phyloP scores from a whole-genome alignment of 169 alveolate species.

The Plasmodium sp. region DNA sequence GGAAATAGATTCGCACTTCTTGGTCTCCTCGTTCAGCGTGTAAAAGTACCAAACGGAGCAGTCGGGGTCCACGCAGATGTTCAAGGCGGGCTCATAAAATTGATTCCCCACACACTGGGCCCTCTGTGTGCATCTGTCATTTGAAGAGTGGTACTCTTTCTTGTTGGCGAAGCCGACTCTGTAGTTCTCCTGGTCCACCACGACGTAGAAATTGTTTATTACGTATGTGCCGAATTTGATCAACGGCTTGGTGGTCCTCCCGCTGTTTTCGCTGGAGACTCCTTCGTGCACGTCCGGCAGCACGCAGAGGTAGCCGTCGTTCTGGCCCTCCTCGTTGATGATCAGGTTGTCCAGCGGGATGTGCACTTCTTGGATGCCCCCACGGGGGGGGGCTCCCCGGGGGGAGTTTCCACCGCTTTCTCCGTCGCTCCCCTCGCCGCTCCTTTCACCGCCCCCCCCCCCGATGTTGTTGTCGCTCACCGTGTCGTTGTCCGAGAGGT shows the following conservation, averaged over 20 bases:
- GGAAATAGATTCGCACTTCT: conserved; percentile 50
- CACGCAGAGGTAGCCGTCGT: conserved; percentile 73
- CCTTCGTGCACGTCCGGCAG: conserved; percentile 78
- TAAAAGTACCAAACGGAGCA: conserved; percentile 84
- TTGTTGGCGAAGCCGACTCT: conserved; percentile 79
- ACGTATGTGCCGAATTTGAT: conserved; percentile 84
- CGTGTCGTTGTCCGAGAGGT: conserved; percentile 55
- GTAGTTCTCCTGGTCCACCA: conserved; percentile 79
- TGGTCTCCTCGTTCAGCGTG: conserved; percentile 75
- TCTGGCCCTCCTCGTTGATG: conserved; percentile 28
- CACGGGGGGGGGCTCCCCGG: too few species aligned
- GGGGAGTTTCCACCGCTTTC: too few species aligned
- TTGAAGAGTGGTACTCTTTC: conserved; percentile 38
- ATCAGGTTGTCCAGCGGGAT: conserved; percentile 77
- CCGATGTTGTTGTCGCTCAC: conserved; percentile 74
- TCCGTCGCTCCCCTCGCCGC: too few species aligned
- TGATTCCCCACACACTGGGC: conserved; percentile 82
- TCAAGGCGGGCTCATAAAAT: conserved; percentile 80
- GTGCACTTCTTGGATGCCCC: conserved; percentile 15
- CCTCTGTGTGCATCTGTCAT: conserved; percentile 74
- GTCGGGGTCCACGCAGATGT: conserved; percentile 81
- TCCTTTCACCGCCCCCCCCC: not conserved
- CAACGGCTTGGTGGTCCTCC: conserved; percentile 79
- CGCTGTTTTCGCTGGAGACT: conserved; percentile 32
- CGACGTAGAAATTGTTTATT: conserved; percentile 78